A percentile compares a stretch with the other conserved stretches of the same genome.
phyloP scores from a whole-genome alignment of 2,329 filamentous ascomycete species.

The Diaporthe nobilis region DNA sequence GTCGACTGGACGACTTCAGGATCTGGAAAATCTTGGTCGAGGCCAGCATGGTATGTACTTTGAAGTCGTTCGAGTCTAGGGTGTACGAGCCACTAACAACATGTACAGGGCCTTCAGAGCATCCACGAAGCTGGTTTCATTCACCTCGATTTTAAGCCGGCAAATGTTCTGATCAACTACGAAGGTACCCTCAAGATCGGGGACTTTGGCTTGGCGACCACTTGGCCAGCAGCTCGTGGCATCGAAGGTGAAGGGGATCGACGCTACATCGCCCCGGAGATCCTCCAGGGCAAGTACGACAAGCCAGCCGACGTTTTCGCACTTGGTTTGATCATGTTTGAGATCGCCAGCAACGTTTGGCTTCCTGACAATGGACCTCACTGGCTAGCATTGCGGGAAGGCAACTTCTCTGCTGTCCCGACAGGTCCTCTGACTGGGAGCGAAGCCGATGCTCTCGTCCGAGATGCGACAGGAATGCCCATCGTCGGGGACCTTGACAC shows the following conservation, averaged over 20 bases:
- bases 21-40: constrained; percentile 99
- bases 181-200: constrained; percentile 88
- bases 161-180: constrained; percentile 86
- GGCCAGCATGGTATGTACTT: constrained; percentile 77
- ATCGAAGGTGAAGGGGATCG: constrained; percentile 95
- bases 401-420: constrained; percentile 90
- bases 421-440: constrained; percentile 82
- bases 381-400: constrained; percentile 91
- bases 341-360: constrained; percentile 93
- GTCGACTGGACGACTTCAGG: constrained; percentile 93
- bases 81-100: constrained; percentile 44
- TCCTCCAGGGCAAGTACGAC: constrained; percentile 87
- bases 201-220: constrained; percentile 86
- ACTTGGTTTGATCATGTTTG: constrained; percentile 92
- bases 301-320: constrained; percentile 95
- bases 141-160: constrained; percentile 88
- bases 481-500: constrained; percentile 55
- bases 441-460: constrained; percentile 76
- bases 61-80: not conserved
- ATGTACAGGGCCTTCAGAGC: constrained; percentile 82
- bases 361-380: constrained; percentile 93
- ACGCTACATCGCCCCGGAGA: constrained; percentile 95
- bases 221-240: constrained; percentile 80
- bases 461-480: constrained; percentile 82
- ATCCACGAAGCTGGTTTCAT: constrained; percentile 92